Evolutionary conservation across 1,139 yeast genomes (phyloP).

Genomic region (Kurtzmaniella quercitrusa): DNA sequence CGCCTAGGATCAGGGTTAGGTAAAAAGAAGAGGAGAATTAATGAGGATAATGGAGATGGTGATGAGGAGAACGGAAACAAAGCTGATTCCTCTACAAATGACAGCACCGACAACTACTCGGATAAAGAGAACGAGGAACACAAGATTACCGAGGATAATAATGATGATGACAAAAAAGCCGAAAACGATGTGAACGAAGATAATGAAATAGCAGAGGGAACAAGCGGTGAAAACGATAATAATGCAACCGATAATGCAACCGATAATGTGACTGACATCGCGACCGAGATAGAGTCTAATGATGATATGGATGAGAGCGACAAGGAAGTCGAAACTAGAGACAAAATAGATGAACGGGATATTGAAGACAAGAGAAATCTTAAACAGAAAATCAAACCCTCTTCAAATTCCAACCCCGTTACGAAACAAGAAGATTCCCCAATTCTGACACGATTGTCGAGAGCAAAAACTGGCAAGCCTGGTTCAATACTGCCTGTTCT

Average conservation of each 20-base stretch:
- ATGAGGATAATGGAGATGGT: constrained; percentile 6
- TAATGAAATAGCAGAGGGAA: not conserved
- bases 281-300: not conserved
- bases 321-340: constrained; percentile 1
- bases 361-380: not conserved
- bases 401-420: no score
- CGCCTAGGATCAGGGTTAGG: not conserved
- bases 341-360: not conserved
- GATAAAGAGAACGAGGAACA: no score
- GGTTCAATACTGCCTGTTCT: no score
- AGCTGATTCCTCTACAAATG: no score
- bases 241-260: not conserved
- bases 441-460: no score
- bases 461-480: no score
- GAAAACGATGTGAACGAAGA: not conserved
- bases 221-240: not conserved
- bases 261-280: constrained; percentile 1
- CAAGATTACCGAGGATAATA: not conserved
- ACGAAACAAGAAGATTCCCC: no score
- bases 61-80: constrained; percentile 4
- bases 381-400: not conserved
- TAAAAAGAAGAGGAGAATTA: constrained; percentile 2
- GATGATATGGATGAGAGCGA: constrained; percentile 2
- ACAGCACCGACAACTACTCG: no score
- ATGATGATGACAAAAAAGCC: not conserved